Evolutionary conservation across 1,284 basidiomycete genomes (phyloP).

Genomic region (Trametes polyzona): DNA sequence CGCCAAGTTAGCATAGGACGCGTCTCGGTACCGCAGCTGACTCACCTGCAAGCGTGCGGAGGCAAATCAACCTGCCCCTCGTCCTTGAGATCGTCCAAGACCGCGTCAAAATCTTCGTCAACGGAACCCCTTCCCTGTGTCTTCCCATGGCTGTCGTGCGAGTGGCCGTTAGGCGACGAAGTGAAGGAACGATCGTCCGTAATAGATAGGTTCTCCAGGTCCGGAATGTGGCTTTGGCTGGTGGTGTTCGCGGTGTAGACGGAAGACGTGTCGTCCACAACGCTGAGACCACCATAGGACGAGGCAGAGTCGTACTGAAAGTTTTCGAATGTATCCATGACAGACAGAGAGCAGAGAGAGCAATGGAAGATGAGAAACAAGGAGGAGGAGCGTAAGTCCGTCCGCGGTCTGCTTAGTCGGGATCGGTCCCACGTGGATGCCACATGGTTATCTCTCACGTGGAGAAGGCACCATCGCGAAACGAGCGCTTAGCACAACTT

Average conservation of each 20-base stretch:
- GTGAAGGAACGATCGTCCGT: conserved; percentile 52
- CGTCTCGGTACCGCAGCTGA: conserved; percentile 23
- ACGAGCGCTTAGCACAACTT: not conserved
- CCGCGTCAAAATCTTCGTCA: conserved; percentile 86
- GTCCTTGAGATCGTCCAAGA: conserved; percentile 86
- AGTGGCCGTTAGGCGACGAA: conserved; percentile 43
- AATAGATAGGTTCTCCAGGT: conserved; percentile 70
- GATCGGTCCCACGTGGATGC: conserved; percentile 15
- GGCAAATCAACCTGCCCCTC: conserved; percentile 85
- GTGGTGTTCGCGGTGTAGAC: conserved; percentile 76
- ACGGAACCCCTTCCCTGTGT: conserved; percentile 42
- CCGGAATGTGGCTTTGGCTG: conserved; percentile 44
- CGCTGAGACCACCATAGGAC: conserved; percentile 74
- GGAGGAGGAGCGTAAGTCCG: conserved; percentile 13
- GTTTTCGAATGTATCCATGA: conserved; percentile 86
- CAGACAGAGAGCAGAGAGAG: conserved; percentile 9
- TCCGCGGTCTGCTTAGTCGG: conserved; percentile 20
- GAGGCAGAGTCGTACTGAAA: conserved; percentile 84
- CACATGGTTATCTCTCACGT: conserved; percentile 22
- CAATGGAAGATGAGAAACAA: conserved; percentile 5
- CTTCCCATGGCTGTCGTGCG: conserved; percentile 41
- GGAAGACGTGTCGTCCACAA: conserved; percentile 85
- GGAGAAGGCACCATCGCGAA: not conserved
- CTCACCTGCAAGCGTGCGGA: conserved; percentile 92
- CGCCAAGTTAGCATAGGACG: conserved; percentile 3